phyloP scores from a whole-genome alignment of 1,284 basidiomycete genomes.

The Amylostereum areolatum region DNA sequence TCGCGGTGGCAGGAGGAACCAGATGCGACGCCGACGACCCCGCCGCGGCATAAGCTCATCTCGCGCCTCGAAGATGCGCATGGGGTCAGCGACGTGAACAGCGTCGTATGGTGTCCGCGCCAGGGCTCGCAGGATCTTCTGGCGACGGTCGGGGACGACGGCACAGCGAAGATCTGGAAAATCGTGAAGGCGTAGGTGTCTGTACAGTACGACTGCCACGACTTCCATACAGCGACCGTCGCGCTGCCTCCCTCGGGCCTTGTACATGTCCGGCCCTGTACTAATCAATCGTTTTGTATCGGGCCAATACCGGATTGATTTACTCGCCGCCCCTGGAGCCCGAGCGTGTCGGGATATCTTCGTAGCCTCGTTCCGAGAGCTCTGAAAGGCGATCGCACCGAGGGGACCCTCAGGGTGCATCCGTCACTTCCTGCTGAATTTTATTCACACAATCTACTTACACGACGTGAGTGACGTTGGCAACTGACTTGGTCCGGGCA shows the following conservation, averaged over 20 bases:
- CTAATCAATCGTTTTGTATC: no score
- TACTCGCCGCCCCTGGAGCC: no score
- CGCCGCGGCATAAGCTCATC: slow-evolving; percentile 38
- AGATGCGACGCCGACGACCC: slow-evolving; percentile 15
- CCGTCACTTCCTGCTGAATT: no score
- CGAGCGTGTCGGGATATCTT: no score
- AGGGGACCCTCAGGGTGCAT: no score
- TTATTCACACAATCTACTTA: no score
- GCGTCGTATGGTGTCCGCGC: slow-evolving; percentile 71
- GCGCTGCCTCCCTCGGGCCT: slow-evolving; percentile 43
- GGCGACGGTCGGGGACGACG: slow-evolving; percentile 80
- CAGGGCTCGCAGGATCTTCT: slow-evolving; percentile 55
- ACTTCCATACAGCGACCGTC: slow-evolving; percentile 12
- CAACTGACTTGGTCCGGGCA: not conserved
- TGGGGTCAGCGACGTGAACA: slow-evolving; percentile 73
- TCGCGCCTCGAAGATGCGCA: slow-evolving; percentile 56
- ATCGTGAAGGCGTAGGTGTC: slow-evolving; percentile 4
- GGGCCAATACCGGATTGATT: no score
- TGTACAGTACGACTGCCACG: slow-evolving; percentile 6
- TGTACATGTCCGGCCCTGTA: not conserved
- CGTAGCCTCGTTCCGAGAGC: no score
- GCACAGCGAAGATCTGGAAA: slow-evolving; percentile 64
- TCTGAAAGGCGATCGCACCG: no score
- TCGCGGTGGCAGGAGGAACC: slow-evolving; percentile 12
- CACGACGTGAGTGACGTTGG: no score